A percentile compares a stretch with the other conserved stretches of the same genome.
These are phyloP conservation scores for Brassica balearica DNA, from an alignment of 441 rosid species.

Conservation along the genomic window DNA sequence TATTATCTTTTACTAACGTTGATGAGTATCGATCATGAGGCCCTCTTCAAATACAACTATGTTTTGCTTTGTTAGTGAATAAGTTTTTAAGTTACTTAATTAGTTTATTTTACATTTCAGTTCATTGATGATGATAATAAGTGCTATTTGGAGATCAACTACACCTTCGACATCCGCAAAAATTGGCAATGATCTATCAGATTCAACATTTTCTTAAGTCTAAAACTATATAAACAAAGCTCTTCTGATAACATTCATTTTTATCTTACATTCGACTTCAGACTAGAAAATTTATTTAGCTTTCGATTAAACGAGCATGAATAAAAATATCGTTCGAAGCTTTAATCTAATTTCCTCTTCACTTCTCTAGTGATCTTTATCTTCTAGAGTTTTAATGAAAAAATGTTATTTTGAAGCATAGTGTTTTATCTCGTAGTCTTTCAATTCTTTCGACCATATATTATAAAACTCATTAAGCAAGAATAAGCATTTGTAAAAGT, in stretches of 20 bases:
- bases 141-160: slow-evolving; percentile 88
- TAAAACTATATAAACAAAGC: slow-evolving; percentile 30
- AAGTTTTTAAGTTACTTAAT: background rate
- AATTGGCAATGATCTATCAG: slow-evolving; percentile 56
- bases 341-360: background rate
- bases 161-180: slow-evolving; percentile 81
- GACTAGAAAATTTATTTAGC: slow-evolving; percentile 23
- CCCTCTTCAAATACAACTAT: background rate
- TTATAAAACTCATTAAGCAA: background rate
- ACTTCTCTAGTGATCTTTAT: background rate
- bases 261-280: slow-evolving; percentile 19
- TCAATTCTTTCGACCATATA: background rate
- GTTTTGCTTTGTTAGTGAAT: background rate
- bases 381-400: background rate
- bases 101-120: slow-evolving; percentile 46
- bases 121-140: slow-evolving; percentile 88
- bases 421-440: background rate
- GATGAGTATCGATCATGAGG: slow-evolving; percentile 4
- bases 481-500: slow-evolving; percentile 18
- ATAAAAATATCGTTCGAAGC: slow-evolving; percentile 17
- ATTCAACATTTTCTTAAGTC: slow-evolving; percentile 5
- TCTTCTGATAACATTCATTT: background rate
- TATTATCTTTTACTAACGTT: background rate
- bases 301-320: slow-evolving; percentile 27
- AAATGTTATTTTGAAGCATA: background rate